These are phyloP conservation scores for Guillardia theta DNA, from an alignment of 78 protist species.

Conservation along the genomic window DNA sequence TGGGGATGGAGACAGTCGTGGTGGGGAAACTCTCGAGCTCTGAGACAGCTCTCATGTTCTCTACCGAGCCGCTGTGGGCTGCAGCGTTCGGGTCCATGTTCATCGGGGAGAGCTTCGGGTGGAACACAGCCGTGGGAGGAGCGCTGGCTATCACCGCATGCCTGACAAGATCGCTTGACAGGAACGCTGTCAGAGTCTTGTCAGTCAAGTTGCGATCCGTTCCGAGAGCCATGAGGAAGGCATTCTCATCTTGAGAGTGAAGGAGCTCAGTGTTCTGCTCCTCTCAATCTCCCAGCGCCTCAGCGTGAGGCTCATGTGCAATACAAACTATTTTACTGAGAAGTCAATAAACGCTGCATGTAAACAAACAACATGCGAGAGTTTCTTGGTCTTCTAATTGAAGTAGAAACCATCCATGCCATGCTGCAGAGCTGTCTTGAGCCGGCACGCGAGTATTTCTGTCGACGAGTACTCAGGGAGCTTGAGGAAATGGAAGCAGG, in stretches of 20 bases:
- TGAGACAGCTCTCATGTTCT: not conserved
- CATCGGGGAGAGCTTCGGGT: not conserved
- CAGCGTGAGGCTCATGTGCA: no score
- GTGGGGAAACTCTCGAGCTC: not conserved
- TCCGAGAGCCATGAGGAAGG: no score
- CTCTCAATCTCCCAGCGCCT: no score
- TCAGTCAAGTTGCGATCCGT: no score
- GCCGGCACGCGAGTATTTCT: not conserved
- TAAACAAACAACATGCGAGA: no score
- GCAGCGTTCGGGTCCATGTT: not conserved
- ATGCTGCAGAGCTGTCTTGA: not conserved
- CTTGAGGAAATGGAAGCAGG: slow-evolving; percentile 31
- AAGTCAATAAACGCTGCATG: no score
- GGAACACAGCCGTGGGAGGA: not conserved
- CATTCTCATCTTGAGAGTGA: no score
- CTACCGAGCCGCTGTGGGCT: not conserved
- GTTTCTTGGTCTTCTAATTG: no score
- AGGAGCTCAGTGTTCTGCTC: no score
- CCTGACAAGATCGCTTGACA: not conserved
- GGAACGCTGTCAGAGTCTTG: no score
- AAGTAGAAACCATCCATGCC: slow-evolving; percentile 40
- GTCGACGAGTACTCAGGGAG: not conserved
- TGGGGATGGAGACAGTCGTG: not conserved
- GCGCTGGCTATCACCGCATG: not conserved
- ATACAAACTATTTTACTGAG: no score